These are phyloP conservation scores for Trichoderma endophyticum DNA, from an alignment of 2,329 filamentous ascomycete species.

Conservation along the genomic window DNA sequence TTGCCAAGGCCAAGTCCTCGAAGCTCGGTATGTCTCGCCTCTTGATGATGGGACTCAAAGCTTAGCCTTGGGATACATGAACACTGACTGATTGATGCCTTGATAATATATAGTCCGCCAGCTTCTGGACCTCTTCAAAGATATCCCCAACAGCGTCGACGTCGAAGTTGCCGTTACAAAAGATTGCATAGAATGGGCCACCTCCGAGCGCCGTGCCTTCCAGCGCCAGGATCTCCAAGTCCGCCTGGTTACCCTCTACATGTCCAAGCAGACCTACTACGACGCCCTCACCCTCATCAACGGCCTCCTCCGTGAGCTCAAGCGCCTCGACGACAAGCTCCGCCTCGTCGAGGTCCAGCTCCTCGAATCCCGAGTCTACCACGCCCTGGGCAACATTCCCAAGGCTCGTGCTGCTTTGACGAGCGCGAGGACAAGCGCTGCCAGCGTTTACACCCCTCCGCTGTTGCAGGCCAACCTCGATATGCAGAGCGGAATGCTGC, in stretches of 20 bases:
- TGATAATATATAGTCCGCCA: constrained; percentile 70
- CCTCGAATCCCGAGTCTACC: constrained; percentile 94
- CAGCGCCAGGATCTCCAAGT: constrained; percentile 97
- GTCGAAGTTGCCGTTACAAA: constrained; percentile 93
- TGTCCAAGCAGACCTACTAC: constrained; percentile 97
- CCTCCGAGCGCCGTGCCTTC: constrained; percentile 90
- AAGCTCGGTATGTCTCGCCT: constrained; percentile 74
- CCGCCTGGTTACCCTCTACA: constrained; percentile 87
- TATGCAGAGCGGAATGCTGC: constrained; percentile 99
- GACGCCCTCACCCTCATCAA: constrained; percentile 97
- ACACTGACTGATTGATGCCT: background rate
- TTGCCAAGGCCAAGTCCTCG: constrained; percentile 97
- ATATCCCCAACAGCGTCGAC: constrained; percentile 92
- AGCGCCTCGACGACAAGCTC: constrained; percentile 97
- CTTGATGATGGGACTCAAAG: background rate
- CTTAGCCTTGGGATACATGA: background rate
- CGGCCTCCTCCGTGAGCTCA: constrained; percentile 89
- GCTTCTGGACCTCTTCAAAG: constrained; percentile 89
- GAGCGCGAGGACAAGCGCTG: constrained; percentile 88
- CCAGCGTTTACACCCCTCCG: constrained; percentile 95
- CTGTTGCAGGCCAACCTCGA: constrained; percentile 93
- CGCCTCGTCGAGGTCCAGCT: constrained; percentile 97
- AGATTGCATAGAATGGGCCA: constrained; percentile 99
- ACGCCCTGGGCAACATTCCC: constrained; percentile 91
- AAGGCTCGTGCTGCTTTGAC: constrained; percentile 95